Evolutionary conservation across 129 eudicot species (phyloP), one percentile per base, ranked within the genome.

Genomic region (Arctium minus): DNA sequence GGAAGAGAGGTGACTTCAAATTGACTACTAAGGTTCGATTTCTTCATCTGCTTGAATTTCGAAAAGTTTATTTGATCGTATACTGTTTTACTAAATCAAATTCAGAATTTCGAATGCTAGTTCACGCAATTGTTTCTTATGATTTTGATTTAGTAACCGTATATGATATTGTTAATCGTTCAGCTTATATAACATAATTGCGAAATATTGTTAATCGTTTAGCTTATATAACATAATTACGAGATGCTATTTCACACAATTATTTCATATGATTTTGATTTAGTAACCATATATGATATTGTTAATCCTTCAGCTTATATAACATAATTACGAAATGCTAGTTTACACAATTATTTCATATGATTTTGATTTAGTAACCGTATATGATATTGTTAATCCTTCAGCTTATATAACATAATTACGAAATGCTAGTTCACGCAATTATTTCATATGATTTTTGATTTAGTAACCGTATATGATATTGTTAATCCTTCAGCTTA

Each of bases 1-100:
- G 96, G 96, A 87, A 86, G 86, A 86, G 72, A 30, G 92, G 89
- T 35, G 88, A 91, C 76, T 91, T 87, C 79, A 82, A 87, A 53
- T 71, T 91, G 91, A 89, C 93, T 73, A 81, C 90, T 3, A 91
- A 91, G 96, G 96, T 91, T 77, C 29, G 81, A 67, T 62, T 36
- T 80, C 29, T 0, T 39, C 33, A 35, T 40, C 29, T 74, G 42
- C 44, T 80, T 4, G 18, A 30, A 30, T 70, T 68, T 7, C 36
- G 10, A 12, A 9, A 64, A 2, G 1, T 75, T 5, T 22, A 11
- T 40, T 2, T 65, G 38, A 30, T 33, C 27, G 32, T 42, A 8
- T 70, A 17, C 46, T 70, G 50, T 70, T 72, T 15, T 70, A 70
- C 22, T 46, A n/a, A 68, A 17, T 75, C 76, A 1, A 13, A 44